Percentiles rank a stretch among this genome's conserved stretches.
Conservation (phyloP, 192 early-diverging fungal genomes). For the Podila minutissima region DNA sequence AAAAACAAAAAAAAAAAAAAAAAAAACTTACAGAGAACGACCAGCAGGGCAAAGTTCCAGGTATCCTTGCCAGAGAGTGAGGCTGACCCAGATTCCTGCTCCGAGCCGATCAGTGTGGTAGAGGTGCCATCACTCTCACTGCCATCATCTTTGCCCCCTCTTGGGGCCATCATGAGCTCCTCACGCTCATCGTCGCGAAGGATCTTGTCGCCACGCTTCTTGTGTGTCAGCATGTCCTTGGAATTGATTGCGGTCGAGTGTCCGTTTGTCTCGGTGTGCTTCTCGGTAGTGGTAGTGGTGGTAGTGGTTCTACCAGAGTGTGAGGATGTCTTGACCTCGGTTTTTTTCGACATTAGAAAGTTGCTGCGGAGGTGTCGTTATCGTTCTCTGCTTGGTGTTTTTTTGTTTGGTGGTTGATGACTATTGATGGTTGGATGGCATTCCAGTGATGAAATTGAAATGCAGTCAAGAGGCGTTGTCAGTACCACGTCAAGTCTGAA, state of each 20-base stretch:
- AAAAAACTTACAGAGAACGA: conserved; percentile 38
- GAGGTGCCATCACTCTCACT: background rate
- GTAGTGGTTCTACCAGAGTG: conserved; percentile 2
- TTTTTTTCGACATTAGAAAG: conserved; percentile 42
- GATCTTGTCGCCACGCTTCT: background rate
- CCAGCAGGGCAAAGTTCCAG: conserved; percentile 47
- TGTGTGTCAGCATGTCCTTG: background rate
- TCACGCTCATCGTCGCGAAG: background rate
- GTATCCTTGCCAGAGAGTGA: conserved; percentile 31
- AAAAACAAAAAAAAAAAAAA: too few species aligned
- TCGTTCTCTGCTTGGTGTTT: too few species aligned
- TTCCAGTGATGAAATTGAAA: background rate
- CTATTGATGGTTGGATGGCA: background rate
- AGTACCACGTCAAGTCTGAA: background rate
- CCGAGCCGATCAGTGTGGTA: background rate
- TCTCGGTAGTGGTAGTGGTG: conserved; percentile 4
- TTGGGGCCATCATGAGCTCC: too few species aligned
- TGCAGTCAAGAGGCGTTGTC: background rate
- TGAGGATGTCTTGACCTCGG: conserved; percentile 25
- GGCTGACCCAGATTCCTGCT: background rate
- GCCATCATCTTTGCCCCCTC: background rate
- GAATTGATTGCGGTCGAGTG: conserved; percentile 28
- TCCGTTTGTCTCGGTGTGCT: conserved; percentile 12
- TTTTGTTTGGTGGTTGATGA: background rate
- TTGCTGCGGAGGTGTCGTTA: background rate